These are phyloP conservation scores for Naganishia randhawae DNA, from an alignment of 768 basidiomycete genomes.

Conservation along the genomic window DNA sequence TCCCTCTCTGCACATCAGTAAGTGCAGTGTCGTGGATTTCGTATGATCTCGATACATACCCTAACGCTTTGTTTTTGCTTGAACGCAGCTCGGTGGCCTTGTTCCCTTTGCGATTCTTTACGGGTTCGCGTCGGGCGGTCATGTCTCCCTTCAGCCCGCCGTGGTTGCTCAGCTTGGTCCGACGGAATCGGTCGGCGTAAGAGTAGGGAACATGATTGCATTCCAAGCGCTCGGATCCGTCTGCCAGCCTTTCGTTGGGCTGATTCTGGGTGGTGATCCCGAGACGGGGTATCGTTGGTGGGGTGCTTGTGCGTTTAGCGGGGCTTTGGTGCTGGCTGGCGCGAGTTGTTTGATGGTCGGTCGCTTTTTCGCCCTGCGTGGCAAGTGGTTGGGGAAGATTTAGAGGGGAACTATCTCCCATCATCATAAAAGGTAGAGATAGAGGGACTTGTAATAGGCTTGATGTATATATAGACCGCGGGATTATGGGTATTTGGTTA, in stretches of 20 bases:
- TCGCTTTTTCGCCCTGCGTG: not conserved
- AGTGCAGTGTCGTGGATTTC: not conserved
- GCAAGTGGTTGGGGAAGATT: constrained; percentile 14
- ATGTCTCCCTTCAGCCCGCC: constrained; percentile 5
- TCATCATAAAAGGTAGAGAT: too few relatives aligned
- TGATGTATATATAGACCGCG: not conserved
- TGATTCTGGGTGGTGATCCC: constrained; percentile 19
- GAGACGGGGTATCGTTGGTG: constrained; percentile 18
- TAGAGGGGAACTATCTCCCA: too few relatives aligned
- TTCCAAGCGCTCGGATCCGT: constrained; percentile 17
- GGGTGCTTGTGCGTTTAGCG: constrained; percentile 21
- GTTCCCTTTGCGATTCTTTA: constrained; percentile 21
- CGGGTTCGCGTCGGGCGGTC: constrained; percentile 18
- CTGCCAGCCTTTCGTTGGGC: constrained; percentile 8
- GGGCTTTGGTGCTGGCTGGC: constrained; percentile 1
- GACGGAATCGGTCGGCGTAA: constrained; percentile 6
- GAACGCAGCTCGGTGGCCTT: constrained; percentile 15
- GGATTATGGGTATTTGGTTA: constrained; percentile 6
- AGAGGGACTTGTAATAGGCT: not conserved
- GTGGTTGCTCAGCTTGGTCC: constrained; percentile 18
- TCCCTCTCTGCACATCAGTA: constrained; percentile 23
- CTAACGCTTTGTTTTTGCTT: not conserved
- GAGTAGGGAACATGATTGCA: constrained; percentile 20
- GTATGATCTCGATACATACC: too few relatives aligned
- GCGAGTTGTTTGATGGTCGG: constrained; percentile 7